These are phyloP conservation scores for Spiromastix sp. DNA, from an alignment of 2,329 filamentous ascomycete species.

Conservation along the genomic window DNA sequence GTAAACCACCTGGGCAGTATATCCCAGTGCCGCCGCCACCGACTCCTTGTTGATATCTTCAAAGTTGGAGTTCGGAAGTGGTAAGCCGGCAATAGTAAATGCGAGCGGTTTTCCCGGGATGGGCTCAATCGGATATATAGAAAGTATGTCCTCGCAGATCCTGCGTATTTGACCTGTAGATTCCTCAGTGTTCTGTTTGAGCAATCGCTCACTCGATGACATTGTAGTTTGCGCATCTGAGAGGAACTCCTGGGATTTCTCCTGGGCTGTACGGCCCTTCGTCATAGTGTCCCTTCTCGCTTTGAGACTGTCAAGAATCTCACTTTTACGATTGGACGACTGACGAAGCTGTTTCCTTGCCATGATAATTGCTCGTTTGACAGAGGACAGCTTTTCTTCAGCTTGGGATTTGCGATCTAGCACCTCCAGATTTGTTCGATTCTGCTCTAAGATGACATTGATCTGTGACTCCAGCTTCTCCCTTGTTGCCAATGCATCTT, in stretches of 20 bases:
- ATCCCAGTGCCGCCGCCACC: conserved; percentile 71
- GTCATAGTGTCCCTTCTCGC: conserved; percentile 58
- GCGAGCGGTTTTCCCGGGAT: conserved; percentile 53
- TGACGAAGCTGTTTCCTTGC: conserved; percentile 58
- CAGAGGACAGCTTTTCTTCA: conserved; percentile 29
- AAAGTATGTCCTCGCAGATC: conserved; percentile 71
- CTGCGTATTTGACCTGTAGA: conserved; percentile 80
- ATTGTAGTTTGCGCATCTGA: conserved; percentile 51
- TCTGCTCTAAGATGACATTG: conserved; percentile 39
- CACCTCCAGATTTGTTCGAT: conserved; percentile 22
- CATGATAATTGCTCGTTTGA: conserved; percentile 44
- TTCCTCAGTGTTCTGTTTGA: conserved; percentile 49
- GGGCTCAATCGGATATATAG: conserved; percentile 73
- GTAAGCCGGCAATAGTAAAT: conserved; percentile 72
- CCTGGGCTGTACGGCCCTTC: conserved; percentile 50
- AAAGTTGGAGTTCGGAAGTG: conserved; percentile 69
- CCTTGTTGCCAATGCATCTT: conserved; percentile 73
- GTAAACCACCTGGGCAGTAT: conserved; percentile 64
- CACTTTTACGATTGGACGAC: conserved; percentile 52
- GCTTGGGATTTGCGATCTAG: conserved; percentile 27
- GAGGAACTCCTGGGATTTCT: conserved; percentile 50
- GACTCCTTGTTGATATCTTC: conserved; percentile 57
- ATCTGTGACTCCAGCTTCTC: conserved; percentile 70
- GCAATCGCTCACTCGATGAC: conserved; percentile 42
- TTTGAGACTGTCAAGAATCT: conserved; percentile 56